Evolutionary conservation across 2,329 filamentous ascomycete species (phyloP).

Genomic region (Calonectria montana): DNA sequence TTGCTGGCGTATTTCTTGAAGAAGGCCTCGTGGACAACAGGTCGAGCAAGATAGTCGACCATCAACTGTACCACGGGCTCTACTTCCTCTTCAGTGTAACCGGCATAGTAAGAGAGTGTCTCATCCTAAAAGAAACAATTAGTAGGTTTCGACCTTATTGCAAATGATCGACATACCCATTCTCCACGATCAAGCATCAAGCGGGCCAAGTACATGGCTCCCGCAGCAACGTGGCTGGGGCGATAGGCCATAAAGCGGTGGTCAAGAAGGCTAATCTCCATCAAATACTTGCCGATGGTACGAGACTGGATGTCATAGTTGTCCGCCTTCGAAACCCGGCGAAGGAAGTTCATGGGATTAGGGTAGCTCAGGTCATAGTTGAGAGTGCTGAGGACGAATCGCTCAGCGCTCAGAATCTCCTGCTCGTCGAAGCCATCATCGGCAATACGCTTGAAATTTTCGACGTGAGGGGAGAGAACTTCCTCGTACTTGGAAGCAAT

Average conservation of each 20-base stretch:
- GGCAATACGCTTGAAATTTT: conserved; percentile 96
- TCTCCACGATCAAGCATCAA: conserved; percentile 89
- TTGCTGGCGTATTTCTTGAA: conserved; percentile 99
- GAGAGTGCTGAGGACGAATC: conserved; percentile 89
- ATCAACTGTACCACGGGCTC: conserved; percentile 92
- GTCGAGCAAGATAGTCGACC: conserved; percentile 94
- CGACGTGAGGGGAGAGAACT: conserved; percentile 94
- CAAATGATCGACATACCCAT: conserved; percentile 76
- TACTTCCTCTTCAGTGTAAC: conserved; percentile 93
- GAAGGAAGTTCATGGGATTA: conserved; percentile 99
- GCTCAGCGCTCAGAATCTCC: conserved; percentile 97
- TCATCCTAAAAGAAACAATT: conserved; percentile 69
- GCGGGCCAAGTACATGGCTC: conserved; percentile 94
- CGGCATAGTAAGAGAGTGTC: conserved; percentile 89
- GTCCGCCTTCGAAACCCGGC: conserved; percentile 98
- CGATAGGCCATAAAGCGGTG: conserved; percentile 92
- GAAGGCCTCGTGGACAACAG: conserved; percentile 94
- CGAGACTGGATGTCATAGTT: conserved; percentile 99
- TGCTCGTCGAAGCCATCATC: conserved; percentile 96
- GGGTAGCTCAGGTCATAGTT: conserved; percentile 99
- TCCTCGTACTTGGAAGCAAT: conserved; percentile 99
- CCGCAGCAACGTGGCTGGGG: conserved; percentile 90
- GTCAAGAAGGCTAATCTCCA: conserved; percentile 96
- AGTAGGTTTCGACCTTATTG: conserved; percentile 35
- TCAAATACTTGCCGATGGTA: conserved; percentile 96